Evolutionary conservation across 345 rosid species (phyloP).

Genomic region (Lepidium africanum): DNA sequence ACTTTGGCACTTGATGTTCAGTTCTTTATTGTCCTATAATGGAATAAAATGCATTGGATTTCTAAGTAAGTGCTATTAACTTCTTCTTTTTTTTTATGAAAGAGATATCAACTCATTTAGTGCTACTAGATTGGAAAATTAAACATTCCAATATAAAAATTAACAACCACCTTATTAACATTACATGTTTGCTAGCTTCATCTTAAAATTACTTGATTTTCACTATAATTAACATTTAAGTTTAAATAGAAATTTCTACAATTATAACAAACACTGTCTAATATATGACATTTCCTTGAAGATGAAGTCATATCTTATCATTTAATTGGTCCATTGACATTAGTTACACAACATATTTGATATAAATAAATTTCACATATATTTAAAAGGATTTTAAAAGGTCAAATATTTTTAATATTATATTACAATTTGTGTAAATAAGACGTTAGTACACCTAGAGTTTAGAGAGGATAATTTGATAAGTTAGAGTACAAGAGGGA

Average conservation of each 20-base stretch:
- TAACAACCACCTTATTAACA: not conserved
- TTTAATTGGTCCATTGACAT: not conserved
- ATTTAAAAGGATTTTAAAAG: not conserved
- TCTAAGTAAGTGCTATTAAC: not conserved
- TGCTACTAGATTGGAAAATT: not conserved
- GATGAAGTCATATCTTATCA: not conserved
- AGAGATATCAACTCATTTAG: not conserved
- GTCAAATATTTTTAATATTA: not conserved
- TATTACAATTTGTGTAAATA: not conserved
- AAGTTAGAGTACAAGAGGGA: slow-evolving; percentile 5
- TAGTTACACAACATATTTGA: not conserved
- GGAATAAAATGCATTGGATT: not conserved
- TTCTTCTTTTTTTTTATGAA: no score
- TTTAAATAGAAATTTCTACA: not conserved
- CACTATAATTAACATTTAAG: not conserved
- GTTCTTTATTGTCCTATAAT: not conserved
- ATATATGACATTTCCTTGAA: not conserved
- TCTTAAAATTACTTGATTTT: not conserved
- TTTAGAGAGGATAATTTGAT: not conserved
- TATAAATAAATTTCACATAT: not conserved
- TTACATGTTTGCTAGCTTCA: not conserved
- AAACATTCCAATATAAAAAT: not conserved
- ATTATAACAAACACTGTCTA: not conserved
- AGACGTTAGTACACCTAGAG: not conserved
- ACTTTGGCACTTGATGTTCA: slow-evolving; percentile 20